Base-by-base conservation (phyloP, 805 yeast species). In the Candida ortonii region DNA sequence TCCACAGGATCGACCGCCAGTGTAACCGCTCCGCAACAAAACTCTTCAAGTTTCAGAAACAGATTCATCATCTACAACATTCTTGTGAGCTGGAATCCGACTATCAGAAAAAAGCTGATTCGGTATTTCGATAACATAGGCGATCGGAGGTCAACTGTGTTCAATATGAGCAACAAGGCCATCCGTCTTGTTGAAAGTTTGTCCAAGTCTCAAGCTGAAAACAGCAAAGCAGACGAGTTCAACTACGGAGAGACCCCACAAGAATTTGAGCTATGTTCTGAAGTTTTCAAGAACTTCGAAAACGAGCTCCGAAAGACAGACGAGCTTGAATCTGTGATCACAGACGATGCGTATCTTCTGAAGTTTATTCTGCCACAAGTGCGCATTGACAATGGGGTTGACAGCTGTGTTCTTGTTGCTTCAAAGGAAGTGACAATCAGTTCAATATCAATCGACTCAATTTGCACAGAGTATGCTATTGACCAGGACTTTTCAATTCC, bases 301-400 rank as follows among this genome's bases (percentile, higher is more conserved):
- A 65, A 68, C 6, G 76, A 71, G 21, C 52, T 87, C 17, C 62
- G 71, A 37, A 58, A 61, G 23, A 39, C 46, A 0, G 36, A 31
- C 4, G 48, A 20, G 44, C 28, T 49, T 16, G 40, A 25, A 2
- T 42, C 39, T 17, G 53, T 55, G 7, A 35, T 33, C 16, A 38
- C 50, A 8, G 60, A 56, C 25, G 64, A 60, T 37, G 39, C 50
- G 3, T 56, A 79, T 51, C 61, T 80, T 43, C 65, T 89, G 29
- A 81, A 84, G 41, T 70, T 89, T 28, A 68, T 86, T 10, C 74
- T 86, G 12, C 97, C 97, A 0, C 97, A 90, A 55, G 71, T 90
- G 25, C 93, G 88, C 50, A 34, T 57, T 14, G 69, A 68, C 10
- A 57, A 59, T 13, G 73, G 69, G 30, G 66, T 64, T 1, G 59